Evolutionary conservation across 2,329 filamentous ascomycete species (phyloP).

Genomic region (Juglanconis sp.): DNA sequence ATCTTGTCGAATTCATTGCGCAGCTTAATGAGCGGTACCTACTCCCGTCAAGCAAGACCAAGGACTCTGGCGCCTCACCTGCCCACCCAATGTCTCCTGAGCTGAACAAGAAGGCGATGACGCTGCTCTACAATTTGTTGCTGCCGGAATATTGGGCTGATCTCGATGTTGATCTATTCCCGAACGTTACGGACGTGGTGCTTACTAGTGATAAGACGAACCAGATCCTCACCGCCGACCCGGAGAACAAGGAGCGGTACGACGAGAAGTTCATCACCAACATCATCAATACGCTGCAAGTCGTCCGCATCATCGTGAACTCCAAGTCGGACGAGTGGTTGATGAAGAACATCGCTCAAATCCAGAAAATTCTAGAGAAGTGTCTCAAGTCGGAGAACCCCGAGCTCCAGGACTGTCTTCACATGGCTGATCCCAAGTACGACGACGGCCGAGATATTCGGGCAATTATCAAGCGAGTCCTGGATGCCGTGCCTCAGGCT

Average conservation of each 20-base stretch:
- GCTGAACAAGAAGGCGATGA: slow-evolving; percentile 80
- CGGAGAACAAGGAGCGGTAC: slow-evolving; percentile 65
- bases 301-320: slow-evolving; percentile 84
- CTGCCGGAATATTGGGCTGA: slow-evolving; percentile 89
- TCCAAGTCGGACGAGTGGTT: slow-evolving; percentile 91
- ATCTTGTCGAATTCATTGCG: slow-evolving; percentile 92
- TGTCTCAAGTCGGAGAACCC: slow-evolving; percentile 82
- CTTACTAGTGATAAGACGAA: slow-evolving; percentile 76
- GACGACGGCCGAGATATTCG: slow-evolving; percentile 69
- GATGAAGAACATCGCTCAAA: slow-evolving; percentile 66
- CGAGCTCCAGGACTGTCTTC: slow-evolving; percentile 90
- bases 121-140: slow-evolving; percentile 77
- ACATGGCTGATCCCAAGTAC: slow-evolving; percentile 66
- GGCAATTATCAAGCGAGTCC: slow-evolving; percentile 74
- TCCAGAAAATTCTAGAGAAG: slow-evolving; percentile 90
- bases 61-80: slow-evolving; percentile 45
- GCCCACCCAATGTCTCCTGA: slow-evolving; percentile 62
- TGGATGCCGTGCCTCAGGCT: slow-evolving; percentile 72
- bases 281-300: slow-evolving; percentile 91
- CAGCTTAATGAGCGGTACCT: slow-evolving; percentile 82
- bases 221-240: slow-evolving; percentile 55
- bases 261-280: slow-evolving; percentile 81
- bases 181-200: slow-evolving; percentile 83
- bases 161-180: slow-evolving; percentile 85
- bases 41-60: slow-evolving; percentile 66